Evolutionary conservation across 306 rosid species (phyloP), one percentile per base, ranked within the genome.

Genomic region (Pyrus betulifolia): DNA sequence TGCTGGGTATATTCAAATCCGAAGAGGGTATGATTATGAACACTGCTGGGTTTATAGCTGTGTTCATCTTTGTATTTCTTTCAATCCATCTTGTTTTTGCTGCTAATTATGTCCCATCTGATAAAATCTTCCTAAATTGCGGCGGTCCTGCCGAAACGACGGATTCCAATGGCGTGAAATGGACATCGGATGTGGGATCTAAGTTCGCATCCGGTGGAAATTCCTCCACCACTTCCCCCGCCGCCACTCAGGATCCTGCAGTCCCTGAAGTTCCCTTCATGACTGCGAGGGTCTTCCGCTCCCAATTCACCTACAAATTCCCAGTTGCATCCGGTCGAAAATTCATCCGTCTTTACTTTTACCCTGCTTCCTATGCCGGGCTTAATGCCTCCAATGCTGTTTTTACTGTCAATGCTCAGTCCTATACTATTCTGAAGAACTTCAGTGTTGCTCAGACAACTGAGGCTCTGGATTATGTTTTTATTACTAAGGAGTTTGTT

Each of bases 271-370:
- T 87, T 44, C 98, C 99, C 0, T 92, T 27, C 79, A 88, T 86
- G 99, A 86, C 88, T 0, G 92, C 97, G 6, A 77, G 98, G 11
- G 85, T 96, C 44, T 92, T 88, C 14, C 81, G 1, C 17, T 83
- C 89, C 0, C 69, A 78, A 0, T 91, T 83, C 81, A 89, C 99
- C 31, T 96, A 96, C 76, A 74, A 76, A 46, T 84, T 96, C 25
- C 93, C 98, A 2, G 97, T 96, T 72, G 92, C 89, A 0, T 38
- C 93, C 0, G 96, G 98, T 30, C 87, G 97, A 69, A 89, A 85
- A 13, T 96, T 92, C 76, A 69, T 96, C 58, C 88, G 97, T 19
- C 82, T 96, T 25, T 88, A 86, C 86, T 96, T 92, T 44, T 92
- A 96, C 65, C 79, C 98, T 2, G 78, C 86, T 51, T 88, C 98